Base-by-base conservation (phyloP, 257 asterid species). In the Solanum sparsipilum region DNA sequence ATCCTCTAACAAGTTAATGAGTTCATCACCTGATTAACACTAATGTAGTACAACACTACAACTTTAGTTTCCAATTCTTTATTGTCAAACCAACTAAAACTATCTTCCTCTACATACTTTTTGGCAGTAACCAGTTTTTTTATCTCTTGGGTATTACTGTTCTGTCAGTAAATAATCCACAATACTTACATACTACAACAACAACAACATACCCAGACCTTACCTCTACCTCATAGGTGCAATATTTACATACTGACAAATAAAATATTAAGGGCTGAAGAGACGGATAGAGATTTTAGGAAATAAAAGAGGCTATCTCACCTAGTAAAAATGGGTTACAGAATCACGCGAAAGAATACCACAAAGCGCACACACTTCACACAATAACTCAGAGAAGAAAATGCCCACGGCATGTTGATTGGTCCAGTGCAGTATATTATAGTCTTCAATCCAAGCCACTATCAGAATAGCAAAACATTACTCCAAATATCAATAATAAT, bases 351-450 rank as follows among this genome's bases (percentile, higher is more conserved):
- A 76, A 93, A 94, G 91, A 94, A 94, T 84, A 90, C 95, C 27
- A 92, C 92, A 89, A 95, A 90, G 87, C 90, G 93, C 89, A 93
- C 90, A 87, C 93, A 91, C 92, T 93, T 93, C 90, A 93, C 95
- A 71, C 93, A 93, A 44, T 87, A 94, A 83, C 91, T 90, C 20
- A 95, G 89, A 90, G 94, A 91, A 11, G 89, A 88, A 65, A 78
- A 68, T 78, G 75, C 91, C 98, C 96, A 95, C 92, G 95, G 95
- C 98, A 96, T 96, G 92, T 89, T 93, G 93, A 86, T 92, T 92
- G 90, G 90, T 89, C 73, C 92, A 92, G 88, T 34, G 38, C 71
- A 73, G 25, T 68, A 27, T 71, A 60, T 20, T 73, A 34, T 23
- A 16, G 63, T 38, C 46, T 68, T 38, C 31, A 86, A 75, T n/a